A percentile compares a stretch with the other conserved stretches of the same genome.
Conservation (phyloP, 495 filamentous ascomycete genomes). For the Talaromyces wortmannii region DNA sequence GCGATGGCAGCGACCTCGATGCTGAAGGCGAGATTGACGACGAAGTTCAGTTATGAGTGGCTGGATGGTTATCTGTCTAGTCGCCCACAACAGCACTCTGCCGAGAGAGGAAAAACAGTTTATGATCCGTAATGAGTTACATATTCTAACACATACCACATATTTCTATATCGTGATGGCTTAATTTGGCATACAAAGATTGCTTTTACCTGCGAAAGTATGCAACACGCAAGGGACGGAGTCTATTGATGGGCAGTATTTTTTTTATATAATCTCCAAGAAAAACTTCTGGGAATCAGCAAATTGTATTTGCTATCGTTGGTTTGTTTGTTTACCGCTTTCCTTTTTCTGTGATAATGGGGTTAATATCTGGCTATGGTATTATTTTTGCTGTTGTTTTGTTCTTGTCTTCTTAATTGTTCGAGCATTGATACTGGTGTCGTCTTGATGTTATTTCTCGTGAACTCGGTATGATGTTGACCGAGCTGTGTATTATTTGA, state of each 20-base stretch:
- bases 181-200: no score
- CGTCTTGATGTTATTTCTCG: no score
- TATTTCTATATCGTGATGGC: background rate
- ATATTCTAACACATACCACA: background rate
- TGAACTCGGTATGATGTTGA: no score
- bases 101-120: background rate
- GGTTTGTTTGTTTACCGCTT: no score
- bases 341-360: no score
- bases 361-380: no score
- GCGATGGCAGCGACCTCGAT: conserved; percentile 21
- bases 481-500: no score
- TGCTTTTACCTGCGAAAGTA: background rate
- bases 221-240: background rate
- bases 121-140: background rate
- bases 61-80: background rate
- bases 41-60: conserved; percentile 5
- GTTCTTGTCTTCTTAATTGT: no score
- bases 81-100: background rate
- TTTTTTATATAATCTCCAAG: no score
- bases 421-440: no score
- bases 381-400: no score
- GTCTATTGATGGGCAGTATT: background rate
- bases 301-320: background rate
- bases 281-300: background rate
- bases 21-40: conserved; percentile 16